Conservation (phyloP, 2,329 filamentous ascomycete genomes). For the Camptophora hylomeconis region DNA sequence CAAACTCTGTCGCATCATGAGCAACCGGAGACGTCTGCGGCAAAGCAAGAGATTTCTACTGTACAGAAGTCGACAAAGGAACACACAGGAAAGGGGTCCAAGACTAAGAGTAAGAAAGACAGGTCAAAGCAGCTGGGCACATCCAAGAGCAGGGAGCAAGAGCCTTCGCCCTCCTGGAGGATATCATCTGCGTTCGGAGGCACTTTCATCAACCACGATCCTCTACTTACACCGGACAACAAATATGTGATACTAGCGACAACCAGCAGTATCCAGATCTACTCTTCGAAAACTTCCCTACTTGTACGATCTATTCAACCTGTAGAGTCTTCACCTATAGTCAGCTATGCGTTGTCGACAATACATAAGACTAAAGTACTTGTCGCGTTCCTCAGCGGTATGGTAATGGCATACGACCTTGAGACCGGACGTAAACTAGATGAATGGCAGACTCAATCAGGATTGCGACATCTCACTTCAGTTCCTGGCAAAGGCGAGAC, state of each 20-base stretch:
- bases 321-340: conserved; percentile 32
- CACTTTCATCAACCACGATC: conserved; percentile 42
- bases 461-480: conserved; percentile 7
- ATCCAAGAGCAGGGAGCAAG: no score
- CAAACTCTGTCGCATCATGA: no score
- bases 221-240: conserved; percentile 45
- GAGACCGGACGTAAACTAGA: conserved; percentile 24
- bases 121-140: no score
- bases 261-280: conserved; percentile 63
- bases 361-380: conserved; percentile 39
- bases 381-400: conserved; percentile 37
- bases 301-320: conserved; percentile 59
- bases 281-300: conserved; percentile 68
- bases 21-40: no score
- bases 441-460: conserved; percentile 2
- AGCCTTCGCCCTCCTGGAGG: conserved; percentile 27
- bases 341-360: conserved; percentile 39
- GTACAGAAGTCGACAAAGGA: no score
- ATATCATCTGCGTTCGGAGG: conserved; percentile 40
- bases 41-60: no score
- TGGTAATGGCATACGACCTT: conserved; percentile 48
- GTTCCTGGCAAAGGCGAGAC: conserved; percentile 4
- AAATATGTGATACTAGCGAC: conserved; percentile 62
- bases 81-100: no score
- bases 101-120: no score